Base-by-base conservation (phyloP, 805 yeast genomes). In the Debaryomyces prosopidis region DNA sequence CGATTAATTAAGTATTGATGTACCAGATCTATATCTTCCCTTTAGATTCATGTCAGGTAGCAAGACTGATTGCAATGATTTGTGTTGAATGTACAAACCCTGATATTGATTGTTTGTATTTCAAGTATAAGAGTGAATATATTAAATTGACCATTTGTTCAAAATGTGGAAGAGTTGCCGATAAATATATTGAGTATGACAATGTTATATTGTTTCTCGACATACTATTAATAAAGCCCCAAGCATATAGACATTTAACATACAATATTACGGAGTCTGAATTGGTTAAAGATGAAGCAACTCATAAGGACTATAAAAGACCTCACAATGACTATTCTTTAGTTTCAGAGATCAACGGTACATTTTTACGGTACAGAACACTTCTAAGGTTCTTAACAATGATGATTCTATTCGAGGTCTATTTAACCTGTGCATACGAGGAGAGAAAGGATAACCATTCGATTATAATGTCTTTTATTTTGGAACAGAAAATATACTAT, bases 171-270 rank as follows among this genome's bases (percentile, higher is more conserved):
- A 72, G 76, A 41, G 82, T 87, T 17, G 96, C 90, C 2, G 99
- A 94, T 65, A 85, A 87, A 60, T 94, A 94, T 66, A 84, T 92
- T 26, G 99, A 94, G 62, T 85, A 82, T 51, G 99, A 94, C 62
- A 79, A 81, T 45, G 95, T 92, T 6, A 70, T 94, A 2, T 69
- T 92, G 16, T 87, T 89, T 60, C 83, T 94, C 17, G 98, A 94
- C 57, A 74, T 92, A 37, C 67, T 94, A 43, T 75, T 94, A 10
- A 68, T 94, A 54, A 89, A 91, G 57, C 90, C 94, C 2, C 95
- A 86, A 54, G 98, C 92, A 0, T 87, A 85, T 53, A 76, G 94
- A 38, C 99, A 94, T 63, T 67, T 92, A 42, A 88, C 91, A 2
- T 92, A 81, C 70, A 94, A 92, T 58, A 68, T 80, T 9, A 68